phyloP scores from a whole-genome alignment of 2,329 filamentous ascomycete species.

The Blastomyces silverae region DNA sequence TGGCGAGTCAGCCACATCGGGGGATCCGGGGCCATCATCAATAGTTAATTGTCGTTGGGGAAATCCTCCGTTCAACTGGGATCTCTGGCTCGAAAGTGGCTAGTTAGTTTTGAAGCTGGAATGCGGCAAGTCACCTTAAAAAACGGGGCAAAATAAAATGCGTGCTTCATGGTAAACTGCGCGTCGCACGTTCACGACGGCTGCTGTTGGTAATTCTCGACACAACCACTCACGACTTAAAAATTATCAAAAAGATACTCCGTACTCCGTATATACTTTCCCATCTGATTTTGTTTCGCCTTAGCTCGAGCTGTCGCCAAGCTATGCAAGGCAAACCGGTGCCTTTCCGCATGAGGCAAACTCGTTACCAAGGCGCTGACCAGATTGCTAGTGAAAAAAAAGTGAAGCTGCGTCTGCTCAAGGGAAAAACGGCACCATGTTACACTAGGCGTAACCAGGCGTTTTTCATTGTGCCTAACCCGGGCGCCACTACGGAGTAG shows the following conservation, averaged over 20 bases:
- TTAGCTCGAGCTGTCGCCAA: not conserved
- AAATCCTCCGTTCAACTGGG: not conserved
- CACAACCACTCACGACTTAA: not conserved
- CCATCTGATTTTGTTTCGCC: not conserved
- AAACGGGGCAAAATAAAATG: not conserved
- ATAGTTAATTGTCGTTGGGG: not conserved
- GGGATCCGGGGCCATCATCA: not conserved
- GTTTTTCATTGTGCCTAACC: not conserved
- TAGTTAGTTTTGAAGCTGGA: not conserved
- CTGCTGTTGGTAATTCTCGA: not conserved
- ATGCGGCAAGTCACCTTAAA: not conserved
- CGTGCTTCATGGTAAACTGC: not conserved
- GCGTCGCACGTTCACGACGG: not conserved
- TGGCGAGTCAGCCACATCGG: not conserved
- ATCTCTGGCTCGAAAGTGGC: not conserved
- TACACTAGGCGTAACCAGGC: not conserved
- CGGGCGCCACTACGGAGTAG: not conserved
- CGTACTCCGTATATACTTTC: no score
- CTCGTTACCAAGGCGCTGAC: not conserved
- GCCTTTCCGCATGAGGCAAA: conserved; percentile 5
- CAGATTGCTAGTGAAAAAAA: not conserved
- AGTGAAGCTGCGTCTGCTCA: not conserved
- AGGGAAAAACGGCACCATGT: not conserved
- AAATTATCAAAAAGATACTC: no score
- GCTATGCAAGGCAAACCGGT: conserved; percentile 6